phyloP scores from a whole-genome alignment of 2,329 filamentous ascomycete species.

The Pezicula rhizophila region DNA sequence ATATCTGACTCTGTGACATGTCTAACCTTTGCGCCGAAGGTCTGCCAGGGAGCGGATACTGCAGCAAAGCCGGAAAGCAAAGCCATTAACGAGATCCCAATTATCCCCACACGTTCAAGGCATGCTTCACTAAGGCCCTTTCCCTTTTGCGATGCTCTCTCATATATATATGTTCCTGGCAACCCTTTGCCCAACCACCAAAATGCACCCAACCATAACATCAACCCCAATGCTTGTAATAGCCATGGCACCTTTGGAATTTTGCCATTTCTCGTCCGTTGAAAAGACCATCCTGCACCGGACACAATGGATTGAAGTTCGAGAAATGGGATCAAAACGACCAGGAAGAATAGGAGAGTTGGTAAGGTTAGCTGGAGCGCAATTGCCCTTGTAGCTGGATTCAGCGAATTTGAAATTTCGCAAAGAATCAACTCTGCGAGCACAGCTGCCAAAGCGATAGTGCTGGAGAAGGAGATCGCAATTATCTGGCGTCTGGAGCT shows the following conservation, averaged over 20 bases:
- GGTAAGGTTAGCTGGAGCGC: conserved; percentile 66
- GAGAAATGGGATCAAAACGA: conserved; percentile 71
- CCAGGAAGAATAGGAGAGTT: conserved; percentile 63
- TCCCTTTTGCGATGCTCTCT: conserved; percentile 33
- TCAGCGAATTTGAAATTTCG: conserved; percentile 74
- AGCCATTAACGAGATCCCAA: conserved; percentile 82
- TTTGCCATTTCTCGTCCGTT: conserved; percentile 48
- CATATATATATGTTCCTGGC: conserved; percentile 44
- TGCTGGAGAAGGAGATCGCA: conserved; percentile 66
- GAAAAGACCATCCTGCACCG: conserved; percentile 55
- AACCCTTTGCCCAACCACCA: conserved; percentile 69
- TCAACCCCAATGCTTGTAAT: conserved; percentile 57
- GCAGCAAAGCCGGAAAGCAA: conserved; percentile 83
- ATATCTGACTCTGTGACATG: conserved; percentile 70
- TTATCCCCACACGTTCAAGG: conserved; percentile 69
- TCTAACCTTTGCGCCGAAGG: conserved; percentile 59
- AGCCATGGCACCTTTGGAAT: conserved; percentile 57
- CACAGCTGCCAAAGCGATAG: conserved; percentile 70
- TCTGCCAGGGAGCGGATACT: conserved; percentile 83
- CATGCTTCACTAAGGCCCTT: conserved; percentile 39
- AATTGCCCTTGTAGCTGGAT: conserved; percentile 57
- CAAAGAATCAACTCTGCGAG: conserved; percentile 76
- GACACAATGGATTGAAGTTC: conserved; percentile 57
- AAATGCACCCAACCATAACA: conserved; percentile 65
- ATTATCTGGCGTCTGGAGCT: conserved; percentile 45